phyloP scores from a whole-genome alignment of 768 basidiomycete species.

The Podaxis sp. region DNA sequence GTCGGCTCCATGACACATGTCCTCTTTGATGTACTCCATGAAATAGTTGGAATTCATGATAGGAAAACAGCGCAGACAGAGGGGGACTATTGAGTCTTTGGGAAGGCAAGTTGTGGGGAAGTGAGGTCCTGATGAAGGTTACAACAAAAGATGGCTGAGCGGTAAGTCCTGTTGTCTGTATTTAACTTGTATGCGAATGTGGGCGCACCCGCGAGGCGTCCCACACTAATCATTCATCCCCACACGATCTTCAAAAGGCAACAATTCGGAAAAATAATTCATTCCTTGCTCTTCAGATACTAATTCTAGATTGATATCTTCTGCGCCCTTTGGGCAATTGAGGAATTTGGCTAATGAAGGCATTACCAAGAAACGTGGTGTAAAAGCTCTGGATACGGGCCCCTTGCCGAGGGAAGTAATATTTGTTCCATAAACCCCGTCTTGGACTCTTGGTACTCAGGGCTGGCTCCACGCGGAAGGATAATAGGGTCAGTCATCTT shows the following conservation, averaged over 20 bases:
- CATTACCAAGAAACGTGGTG: neutral
- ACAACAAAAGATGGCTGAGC: neutral
- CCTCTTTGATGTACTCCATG: neutral
- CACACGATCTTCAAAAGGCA: neutral
- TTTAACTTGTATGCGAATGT: constrained; percentile 2
- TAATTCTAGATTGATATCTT: neutral
- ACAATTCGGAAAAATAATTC: neutral
- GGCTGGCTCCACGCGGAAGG: neutral
- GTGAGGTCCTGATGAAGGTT: neutral
- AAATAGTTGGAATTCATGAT: neutral
- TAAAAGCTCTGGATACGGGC: too few species aligned
- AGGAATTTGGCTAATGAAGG: neutral
- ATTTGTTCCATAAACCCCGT: neutral
- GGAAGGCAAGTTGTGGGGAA: neutral
- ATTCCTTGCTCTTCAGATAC: neutral
- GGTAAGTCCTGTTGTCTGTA: neutral
- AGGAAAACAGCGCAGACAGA: neutral
- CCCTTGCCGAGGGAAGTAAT: neutral
- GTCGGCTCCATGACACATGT: neutral
- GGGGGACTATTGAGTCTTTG: neutral
- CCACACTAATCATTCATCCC: neutral
- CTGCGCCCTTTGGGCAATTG: neutral
- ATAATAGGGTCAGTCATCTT: neutral
- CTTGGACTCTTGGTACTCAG: neutral
- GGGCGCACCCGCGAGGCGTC: neutral